Base-by-base conservation (phyloP, 202 grass and related monocot species). In the Carex arenaria region DNA sequence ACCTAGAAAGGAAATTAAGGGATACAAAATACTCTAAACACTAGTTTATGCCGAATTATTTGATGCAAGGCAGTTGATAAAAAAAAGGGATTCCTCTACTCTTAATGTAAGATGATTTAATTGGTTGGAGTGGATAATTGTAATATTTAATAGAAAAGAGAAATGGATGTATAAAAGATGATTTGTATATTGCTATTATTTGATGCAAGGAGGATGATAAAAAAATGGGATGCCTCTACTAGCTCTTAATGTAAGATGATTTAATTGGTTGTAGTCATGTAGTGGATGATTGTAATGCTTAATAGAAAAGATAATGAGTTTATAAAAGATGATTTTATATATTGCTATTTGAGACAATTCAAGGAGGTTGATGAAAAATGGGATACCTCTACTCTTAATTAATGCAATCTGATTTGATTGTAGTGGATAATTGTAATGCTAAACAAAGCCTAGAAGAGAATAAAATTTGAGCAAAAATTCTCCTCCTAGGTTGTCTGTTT, bases 401-500 rank as follows among this genome's bases (percentile, higher is more conserved):
- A n/a, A 22, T 73, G 11, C 19, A 12, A 57, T 53, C 32, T 57
- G 30, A 26, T 34, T 77, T 57, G 18, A 10, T 62, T 62, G 19
- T 62, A 23, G 5, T 62, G 8, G 19, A 23, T 61, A 61, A 22
- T 0, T 32, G 51, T 56, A 81, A 49, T 82, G 62, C 45, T 56
- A 42, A 68, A 20, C 4, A 68, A 55, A 67, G 43, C 45, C 55
- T 54, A 55, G 13, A 34, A 1, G 14, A 82, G 22, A 52, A 34
- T 55, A 82, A 20, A 5, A 36, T 53, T 82, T 49, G 14, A 40
- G 30, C 23, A 82, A 68, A 68, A 81, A 26, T 36, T 47, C 63
- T 65, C 64, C 80, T 53, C 63, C 28, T 82, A 69, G 80, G 80
- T 56, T 65, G 19, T 65, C 75, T 40, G 54, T 13, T 69, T 19